Evolutionary conservation across 2,329 filamentous ascomycete genomes (phyloP), one percentile per base, ranked within the genome.

Genomic region (Curvularia verruculosa): DNA sequence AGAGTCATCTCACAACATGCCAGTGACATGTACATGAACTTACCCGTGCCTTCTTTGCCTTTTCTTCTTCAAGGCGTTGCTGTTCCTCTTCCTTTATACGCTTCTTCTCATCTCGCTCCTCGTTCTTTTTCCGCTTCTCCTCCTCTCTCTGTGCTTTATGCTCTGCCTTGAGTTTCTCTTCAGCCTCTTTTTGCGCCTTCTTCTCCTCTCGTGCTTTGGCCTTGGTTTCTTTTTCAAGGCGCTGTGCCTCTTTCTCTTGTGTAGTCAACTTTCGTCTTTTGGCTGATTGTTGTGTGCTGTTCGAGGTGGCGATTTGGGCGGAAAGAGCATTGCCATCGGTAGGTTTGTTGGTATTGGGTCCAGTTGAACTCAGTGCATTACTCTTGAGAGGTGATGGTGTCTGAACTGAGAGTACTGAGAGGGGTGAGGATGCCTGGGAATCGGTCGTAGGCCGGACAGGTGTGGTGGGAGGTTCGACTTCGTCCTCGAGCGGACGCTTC

Each of bases 31-130:
- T 18, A 40, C 5, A 4, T 67, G 19, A 34, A 67, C 77, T 66
- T 70, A 80, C 78, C 55, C 75, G 76, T 52, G 74, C 67, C 58
- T 78, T 78, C 61, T 72, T 73, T 46, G 65, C 64, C 57, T 74
- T 74, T 51, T 76, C 70, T 49, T 75, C 71, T 15, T 71, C 67
- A 52, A 80, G 81, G 56, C 74, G 72, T 39, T 78, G 81, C 61
- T 83, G 80, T 52, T 81, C 78, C 58, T 82, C 77, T n/a, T 79
- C 79, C 49, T 75, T 75, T 10, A 77, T 74, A 13, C 71, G 72
- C 51, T 76, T 76, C 56, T 78, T 76, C 58, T 77, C 77, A 31
- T 77, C 72, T 43, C 71, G 75, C 63, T 78, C 67, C 36, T 69
- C 67, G 15, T 68, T 67, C 48, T 73, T 74, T 58, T 70, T 75